Conservation (phyloP, 2,329 filamentous ascomycete genomes). For the Gremmenia infestans region DNA sequence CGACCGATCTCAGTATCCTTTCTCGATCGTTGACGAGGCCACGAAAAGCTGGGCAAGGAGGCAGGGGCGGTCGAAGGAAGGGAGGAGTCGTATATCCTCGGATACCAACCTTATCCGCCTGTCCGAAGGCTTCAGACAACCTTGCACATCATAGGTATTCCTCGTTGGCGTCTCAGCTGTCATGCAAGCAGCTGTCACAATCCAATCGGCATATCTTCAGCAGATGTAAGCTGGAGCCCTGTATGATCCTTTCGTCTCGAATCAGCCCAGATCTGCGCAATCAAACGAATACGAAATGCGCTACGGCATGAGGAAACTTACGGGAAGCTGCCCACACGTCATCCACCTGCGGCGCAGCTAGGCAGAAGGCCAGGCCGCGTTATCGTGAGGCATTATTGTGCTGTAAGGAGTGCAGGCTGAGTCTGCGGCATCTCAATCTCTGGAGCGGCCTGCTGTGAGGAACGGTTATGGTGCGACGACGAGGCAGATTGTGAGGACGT, state of each 20-base stretch:
- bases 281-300: slow-evolving; percentile 9
- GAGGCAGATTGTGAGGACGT: slow-evolving; percentile 15
- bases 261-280: slow-evolving; percentile 12
- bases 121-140: slow-evolving; percentile 14
- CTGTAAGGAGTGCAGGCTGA: neutral
- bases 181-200: slow-evolving; percentile 5
- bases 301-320: slow-evolving; percentile 8
- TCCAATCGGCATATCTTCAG: slow-evolving; percentile 7
- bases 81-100: slow-evolving; percentile 7
- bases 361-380: slow-evolving; percentile 13
- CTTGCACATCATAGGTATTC: slow-evolving; percentile 11
- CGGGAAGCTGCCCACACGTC: slow-evolving; percentile 6
- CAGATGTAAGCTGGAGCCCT: neutral
- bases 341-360: slow-evolving; percentile 4
- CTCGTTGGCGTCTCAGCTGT: slow-evolving; percentile 14
- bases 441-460: slow-evolving; percentile 3
- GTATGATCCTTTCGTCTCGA: slow-evolving; percentile 10
- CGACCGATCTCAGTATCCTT: slow-evolving; percentile 10
- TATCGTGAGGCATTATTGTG: slow-evolving; percentile 7
- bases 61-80: slow-evolving; percentile 3
- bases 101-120: slow-evolving; percentile 9
- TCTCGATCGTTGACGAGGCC: slow-evolving; percentile 4
- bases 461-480: slow-evolving; percentile 14
- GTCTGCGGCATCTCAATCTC: neutral
- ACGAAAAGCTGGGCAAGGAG: slow-evolving; percentile 9